Base-by-base conservation (phyloP, 306 rosid species). In the Begonia masoniana region DNA sequence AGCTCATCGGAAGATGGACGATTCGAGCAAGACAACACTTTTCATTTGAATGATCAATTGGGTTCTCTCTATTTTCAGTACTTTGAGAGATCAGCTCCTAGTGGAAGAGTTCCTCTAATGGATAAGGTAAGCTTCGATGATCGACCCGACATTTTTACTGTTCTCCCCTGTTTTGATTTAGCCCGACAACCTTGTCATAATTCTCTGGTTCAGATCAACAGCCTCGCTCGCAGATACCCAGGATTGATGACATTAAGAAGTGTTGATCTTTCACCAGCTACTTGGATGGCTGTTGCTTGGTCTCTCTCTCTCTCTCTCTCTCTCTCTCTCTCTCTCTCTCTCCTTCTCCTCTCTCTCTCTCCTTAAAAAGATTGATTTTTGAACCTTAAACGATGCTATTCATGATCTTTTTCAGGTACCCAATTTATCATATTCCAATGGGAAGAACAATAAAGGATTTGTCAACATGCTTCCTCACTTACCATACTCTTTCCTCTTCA, bases 261-360 rank as follows among this genome's bases (percentile, higher is more conserved):
- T n/a, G 96, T 91, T 31, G 99, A 91, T 79, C 88, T 91, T 54
- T 91, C 96, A 7, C 97, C 97, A 15, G 96, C 97, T 56, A 86
- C 92, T 74, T 91, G 99, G 99, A 86, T 91, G 99, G 89, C 96
- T 13, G 83, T 91, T 65, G 74, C 96, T 14, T 91, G 99, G 99
- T 91, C 72, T 69, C 19, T 70, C 48, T 63, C 67, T 64, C 42
- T 55, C 68, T 62, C 56, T 41, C 51, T 63, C 56, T 56, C 14
- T 47, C 43, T 50, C 48, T 43, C 48, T 43, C 12, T 5, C 48
- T 43, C 48, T 43, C 48, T 45, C 13, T 45, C 47, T 43, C 14
- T 45, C 49, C 10, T 14, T 45, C 49, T 0, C n/a, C 15, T 45
- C n/a, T 43, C 14, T 45, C 49, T 45, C 49, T 45, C 49, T 0